phyloP scores from a whole-genome alignment of 2,329 filamentous ascomycete genomes.

The Aquanectria penicillioides region DNA sequence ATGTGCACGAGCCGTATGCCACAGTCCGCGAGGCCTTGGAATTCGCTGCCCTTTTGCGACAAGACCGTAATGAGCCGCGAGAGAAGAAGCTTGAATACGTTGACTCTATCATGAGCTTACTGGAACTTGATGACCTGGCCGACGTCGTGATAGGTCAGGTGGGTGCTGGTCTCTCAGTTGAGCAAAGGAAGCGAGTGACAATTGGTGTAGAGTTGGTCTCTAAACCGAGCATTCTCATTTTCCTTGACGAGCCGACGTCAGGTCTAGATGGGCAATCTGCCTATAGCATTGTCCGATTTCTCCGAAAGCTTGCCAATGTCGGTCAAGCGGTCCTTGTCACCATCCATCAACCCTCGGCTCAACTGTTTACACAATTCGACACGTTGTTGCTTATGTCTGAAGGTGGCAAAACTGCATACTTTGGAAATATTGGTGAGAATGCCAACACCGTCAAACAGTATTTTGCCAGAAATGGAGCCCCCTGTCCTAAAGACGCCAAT shows the following conservation, averaged over 20 bases:
- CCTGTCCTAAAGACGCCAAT: too few relatives aligned
- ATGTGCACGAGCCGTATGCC: conserved; percentile 70
- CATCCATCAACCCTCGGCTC: conserved; percentile 72
- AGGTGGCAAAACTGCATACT: conserved; percentile 71
- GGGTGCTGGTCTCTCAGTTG: conserved; percentile 8
- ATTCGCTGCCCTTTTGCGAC: conserved; percentile 72
- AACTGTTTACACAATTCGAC: conserved; percentile 71
- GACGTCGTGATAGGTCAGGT: neutral
- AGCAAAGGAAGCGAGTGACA: conserved; percentile 58
- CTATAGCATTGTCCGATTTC: conserved; percentile 42
- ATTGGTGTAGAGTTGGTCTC: conserved; percentile 67
- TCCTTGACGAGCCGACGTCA: conserved; percentile 67
- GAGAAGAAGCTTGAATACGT: conserved; percentile 73
- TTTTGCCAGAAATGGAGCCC: too few relatives aligned
- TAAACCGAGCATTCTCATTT: conserved; percentile 64
- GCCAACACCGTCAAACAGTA: too few relatives aligned
- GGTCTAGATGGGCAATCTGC: conserved; percentile 73
- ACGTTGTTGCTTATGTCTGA: conserved; percentile 67
- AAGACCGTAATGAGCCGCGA: conserved; percentile 63
- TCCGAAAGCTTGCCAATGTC: conserved; percentile 68
- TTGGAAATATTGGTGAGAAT: conserved; percentile 45
- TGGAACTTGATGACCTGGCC: conserved; percentile 60
- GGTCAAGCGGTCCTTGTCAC: conserved; percentile 73
- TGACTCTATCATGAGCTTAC: conserved; percentile 70
- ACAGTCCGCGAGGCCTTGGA: conserved; percentile 73